Conservation (phyloP, 768 basidiomycete genomes). For the Calocybe cyanea region DNA sequence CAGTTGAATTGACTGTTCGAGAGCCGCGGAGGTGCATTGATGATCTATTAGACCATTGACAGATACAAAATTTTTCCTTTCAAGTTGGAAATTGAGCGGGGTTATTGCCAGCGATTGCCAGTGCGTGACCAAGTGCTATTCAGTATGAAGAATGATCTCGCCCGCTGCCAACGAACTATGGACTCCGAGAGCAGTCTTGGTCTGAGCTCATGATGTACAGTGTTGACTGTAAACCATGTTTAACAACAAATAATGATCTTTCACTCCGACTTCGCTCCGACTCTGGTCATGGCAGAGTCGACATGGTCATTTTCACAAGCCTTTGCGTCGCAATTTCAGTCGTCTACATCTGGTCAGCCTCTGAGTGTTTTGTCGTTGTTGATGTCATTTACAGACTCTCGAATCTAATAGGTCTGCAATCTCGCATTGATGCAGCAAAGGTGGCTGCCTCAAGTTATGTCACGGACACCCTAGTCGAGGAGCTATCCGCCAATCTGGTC, state of each 20-base stretch:
- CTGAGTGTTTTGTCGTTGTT: conserved; percentile 10
- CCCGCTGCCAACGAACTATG: too few relatives aligned
- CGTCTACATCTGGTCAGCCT: conserved; percentile 46
- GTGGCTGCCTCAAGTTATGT: conserved; percentile 17
- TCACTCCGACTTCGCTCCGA: too few relatives aligned
- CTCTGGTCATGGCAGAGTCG: conserved; percentile 28
- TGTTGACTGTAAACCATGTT: background rate
- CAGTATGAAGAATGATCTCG: too few relatives aligned
- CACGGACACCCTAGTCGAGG: conserved; percentile 35
- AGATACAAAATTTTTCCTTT: too few relatives aligned
- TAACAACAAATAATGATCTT: background rate
- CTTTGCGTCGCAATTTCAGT: conserved; percentile 50
- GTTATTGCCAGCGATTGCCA: too few relatives aligned
- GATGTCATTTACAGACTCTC: conserved; percentile 13
- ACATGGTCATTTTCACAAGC: conserved; percentile 46
- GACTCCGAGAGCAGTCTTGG: too few relatives aligned
- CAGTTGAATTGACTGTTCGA: too few relatives aligned
- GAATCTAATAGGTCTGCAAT: conserved; percentile 40
- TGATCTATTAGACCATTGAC: too few relatives aligned
- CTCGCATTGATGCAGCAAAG: conserved; percentile 41
- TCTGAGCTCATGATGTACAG: too few relatives aligned
- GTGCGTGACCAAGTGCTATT: too few relatives aligned
- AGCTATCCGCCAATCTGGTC: conserved; percentile 46
- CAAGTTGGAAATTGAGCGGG: too few relatives aligned
- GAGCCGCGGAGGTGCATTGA: too few relatives aligned